These are phyloP conservation scores for Strigomonas culicis DNA, from an alignment of 208 protist species.

Conservation along the genomic window DNA sequence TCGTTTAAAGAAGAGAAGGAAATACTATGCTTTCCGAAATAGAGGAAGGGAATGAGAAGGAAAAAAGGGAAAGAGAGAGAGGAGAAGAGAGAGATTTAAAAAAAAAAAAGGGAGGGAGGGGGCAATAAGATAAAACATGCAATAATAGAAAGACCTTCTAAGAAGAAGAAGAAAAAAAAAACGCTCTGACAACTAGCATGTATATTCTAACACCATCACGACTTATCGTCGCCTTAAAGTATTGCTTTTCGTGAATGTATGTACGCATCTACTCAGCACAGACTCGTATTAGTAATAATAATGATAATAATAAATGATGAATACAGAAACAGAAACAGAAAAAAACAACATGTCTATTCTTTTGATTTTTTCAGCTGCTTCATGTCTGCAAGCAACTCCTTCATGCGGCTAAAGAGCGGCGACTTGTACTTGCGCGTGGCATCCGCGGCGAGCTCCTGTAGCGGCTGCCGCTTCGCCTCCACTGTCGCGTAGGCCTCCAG, in stretches of 20 bases:
- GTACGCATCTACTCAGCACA: neutral
- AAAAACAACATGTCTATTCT: neutral
- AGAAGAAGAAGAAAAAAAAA: slow-evolving; percentile 12
- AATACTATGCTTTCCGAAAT: neutral
- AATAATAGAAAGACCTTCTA: neutral
- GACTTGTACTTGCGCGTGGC: slow-evolving; percentile 85
- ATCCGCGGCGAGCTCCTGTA: slow-evolving; percentile 77
- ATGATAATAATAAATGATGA: slow-evolving; percentile 12
- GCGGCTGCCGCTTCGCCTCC: slow-evolving; percentile 34
- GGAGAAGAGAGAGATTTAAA: neutral
- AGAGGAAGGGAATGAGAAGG: neutral
- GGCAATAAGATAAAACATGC: neutral
- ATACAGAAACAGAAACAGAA: neutral
- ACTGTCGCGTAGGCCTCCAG: slow-evolving; percentile 64
- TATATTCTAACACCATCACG: too few species aligned
- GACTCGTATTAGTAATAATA: neutral
- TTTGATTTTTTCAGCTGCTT: slow-evolving; percentile 63
- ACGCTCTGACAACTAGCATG: too few species aligned
- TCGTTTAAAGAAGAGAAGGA: slow-evolving; percentile 1
- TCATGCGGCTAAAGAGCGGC: slow-evolving; percentile 83
- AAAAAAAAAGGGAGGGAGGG: neutral
- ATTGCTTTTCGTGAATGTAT: too few species aligned
- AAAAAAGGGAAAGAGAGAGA: slow-evolving; percentile 3
- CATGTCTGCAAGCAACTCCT: slow-evolving; percentile 73
- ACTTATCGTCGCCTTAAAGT: too few species aligned